These are phyloP conservation scores for Castanospermum australe DNA, from an alignment of 306 rosid genomes.

Conservation along the genomic window DNA sequence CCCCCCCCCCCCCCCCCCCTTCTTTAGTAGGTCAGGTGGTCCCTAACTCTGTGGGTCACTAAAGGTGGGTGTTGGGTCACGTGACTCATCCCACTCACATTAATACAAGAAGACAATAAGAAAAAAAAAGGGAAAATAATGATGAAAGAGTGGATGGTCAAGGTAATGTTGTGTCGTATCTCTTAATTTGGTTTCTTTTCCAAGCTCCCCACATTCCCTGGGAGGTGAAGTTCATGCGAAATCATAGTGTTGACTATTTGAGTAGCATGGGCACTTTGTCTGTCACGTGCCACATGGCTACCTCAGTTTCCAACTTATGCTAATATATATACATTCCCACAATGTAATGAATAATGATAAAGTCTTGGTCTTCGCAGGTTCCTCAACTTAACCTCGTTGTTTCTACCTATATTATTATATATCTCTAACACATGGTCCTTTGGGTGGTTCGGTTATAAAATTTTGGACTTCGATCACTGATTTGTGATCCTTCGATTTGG, in stretches of 20 bases:
- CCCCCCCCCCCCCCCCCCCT: background rate
- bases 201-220: constrained; percentile 36
- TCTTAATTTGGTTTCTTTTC: constrained; percentile 22
- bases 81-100: constrained; percentile 29
- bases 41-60: constrained; percentile 21
- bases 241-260: constrained; percentile 49
- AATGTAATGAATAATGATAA: too few species aligned
- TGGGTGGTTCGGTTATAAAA: background rate
- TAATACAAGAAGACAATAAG: background rate
- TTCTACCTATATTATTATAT: too few species aligned
- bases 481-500: background rate
- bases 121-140: background rate
- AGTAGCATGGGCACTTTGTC: constrained; percentile 36
- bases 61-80: constrained; percentile 25
- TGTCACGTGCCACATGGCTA: constrained; percentile 32
- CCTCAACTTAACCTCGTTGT: background rate
- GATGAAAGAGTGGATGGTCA: background rate
- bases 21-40: constrained; percentile 25
- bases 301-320: too few species aligned
- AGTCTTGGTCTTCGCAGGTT: too few species aligned
- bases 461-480: background rate
- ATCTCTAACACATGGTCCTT: background rate
- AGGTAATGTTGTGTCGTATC: background rate
- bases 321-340: background rate
- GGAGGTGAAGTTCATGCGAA: constrained; percentile 38